These are phyloP conservation scores for Suhomyces wounanorum DNA, from an alignment of 1,139 yeast species.

Conservation along the genomic window DNA sequence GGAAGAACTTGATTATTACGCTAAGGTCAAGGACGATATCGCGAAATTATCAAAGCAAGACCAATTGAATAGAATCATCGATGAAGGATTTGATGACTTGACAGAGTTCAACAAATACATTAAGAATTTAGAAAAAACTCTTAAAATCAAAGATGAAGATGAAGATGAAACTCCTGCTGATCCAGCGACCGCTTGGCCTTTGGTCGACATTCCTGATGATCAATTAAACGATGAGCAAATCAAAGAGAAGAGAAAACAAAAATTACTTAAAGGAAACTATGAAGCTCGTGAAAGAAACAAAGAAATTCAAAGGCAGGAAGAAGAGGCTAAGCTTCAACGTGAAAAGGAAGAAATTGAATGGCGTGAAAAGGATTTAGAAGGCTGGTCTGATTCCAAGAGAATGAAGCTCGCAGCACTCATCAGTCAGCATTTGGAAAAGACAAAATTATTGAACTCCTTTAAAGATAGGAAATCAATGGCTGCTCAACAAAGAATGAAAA, in stretches of 20 bases:
- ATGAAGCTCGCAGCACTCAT: conserved; percentile 58
- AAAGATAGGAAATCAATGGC: conserved; percentile 89
- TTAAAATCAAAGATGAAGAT: conserved; percentile 53
- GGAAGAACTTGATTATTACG: conserved; percentile 73
- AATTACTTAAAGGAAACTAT: conserved; percentile 77
- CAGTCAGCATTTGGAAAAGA: conserved; percentile 62
- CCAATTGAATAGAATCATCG: conserved; percentile 51
- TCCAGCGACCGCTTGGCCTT: conserved; percentile 65
- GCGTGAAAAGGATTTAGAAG: conserved; percentile 72
- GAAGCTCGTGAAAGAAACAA: conserved; percentile 87
- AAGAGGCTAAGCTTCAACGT: conserved; percentile 54
- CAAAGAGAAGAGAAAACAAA: conserved; percentile 85
- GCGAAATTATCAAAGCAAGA: conserved; percentile 47
- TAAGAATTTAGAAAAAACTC: conserved; percentile 62
- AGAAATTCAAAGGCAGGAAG: conserved; percentile 64
- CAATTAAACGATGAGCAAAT: conserved; percentile 77
- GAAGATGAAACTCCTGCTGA: conserved; percentile 47
- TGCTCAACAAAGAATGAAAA: conserved; percentile 91
- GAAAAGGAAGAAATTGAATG: conserved; percentile 70
- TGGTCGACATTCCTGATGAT: conserved; percentile 82
- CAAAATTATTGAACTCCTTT: conserved; percentile 72
- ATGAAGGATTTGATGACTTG: conserved; percentile 79
- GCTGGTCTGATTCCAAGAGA: conserved; percentile 79
- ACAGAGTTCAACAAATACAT: conserved; percentile 71
- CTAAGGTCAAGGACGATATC: conserved; percentile 56